A percentile compares a stretch with the other conserved stretches of the same genome.
phyloP scores from a whole-genome alignment of 495 filamentous ascomycete species.

The Penicillium cinerascens region DNA sequence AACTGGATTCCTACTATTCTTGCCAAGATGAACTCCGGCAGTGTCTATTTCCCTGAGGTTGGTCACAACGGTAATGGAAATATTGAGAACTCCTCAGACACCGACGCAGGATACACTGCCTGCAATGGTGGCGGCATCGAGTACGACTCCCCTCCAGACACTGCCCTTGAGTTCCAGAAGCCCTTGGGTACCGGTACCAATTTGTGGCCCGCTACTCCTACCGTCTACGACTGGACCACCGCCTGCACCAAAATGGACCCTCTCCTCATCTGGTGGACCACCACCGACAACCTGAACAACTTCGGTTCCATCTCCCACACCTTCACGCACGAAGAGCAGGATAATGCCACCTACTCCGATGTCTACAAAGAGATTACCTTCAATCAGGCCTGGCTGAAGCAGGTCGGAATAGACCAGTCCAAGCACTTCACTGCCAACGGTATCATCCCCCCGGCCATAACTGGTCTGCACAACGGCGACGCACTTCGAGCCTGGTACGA shows the following conservation, averaged over 20 bases:
- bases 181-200: constrained; percentile 54
- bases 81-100: constrained; percentile 44
- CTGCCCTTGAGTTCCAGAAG: constrained; percentile 54
- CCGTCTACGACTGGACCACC: constrained; percentile 44
- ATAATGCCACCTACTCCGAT: constrained; percentile 60
- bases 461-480: constrained; percentile 63
- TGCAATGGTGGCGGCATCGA: constrained; percentile 39
- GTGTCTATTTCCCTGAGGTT: constrained; percentile 53
- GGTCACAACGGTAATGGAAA: constrained; percentile 63
- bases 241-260: constrained; percentile 47
- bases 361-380: constrained; percentile 54
- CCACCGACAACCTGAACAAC: constrained; percentile 42
- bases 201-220: constrained; percentile 50
- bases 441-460: constrained; percentile 62
- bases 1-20: constrained; percentile 50
- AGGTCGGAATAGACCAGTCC: constrained; percentile 43
- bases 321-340: constrained; percentile 57
- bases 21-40: constrained; percentile 51
- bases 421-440: constrained; percentile 47
- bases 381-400: constrained; percentile 57
- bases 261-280: constrained; percentile 51
- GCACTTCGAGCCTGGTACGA: constrained; percentile 56
- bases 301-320: constrained; percentile 60
- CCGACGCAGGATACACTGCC: constrained; percentile 24
- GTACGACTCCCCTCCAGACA: constrained; percentile 38